phyloP scores from a whole-genome alignment of 441 rosid species.

The Croton laevigatus region DNA sequence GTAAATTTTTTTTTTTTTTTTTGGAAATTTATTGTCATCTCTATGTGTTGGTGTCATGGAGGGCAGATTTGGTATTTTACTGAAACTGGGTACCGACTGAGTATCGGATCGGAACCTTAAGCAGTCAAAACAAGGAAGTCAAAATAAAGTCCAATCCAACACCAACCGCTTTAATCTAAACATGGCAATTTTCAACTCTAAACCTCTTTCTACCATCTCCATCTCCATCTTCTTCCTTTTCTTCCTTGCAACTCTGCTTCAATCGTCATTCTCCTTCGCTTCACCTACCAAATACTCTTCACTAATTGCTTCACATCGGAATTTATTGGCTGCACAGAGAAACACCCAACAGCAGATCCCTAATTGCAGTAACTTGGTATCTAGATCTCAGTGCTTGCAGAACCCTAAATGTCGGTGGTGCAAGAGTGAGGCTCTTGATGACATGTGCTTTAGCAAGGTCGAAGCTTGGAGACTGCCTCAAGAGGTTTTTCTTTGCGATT shows the following conservation, averaged over 20 bases:
- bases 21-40: no score
- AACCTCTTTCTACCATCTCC: not conserved
- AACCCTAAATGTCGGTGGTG: conserved; percentile 80
- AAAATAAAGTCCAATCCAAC: not conserved
- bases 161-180: not conserved
- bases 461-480: conserved; percentile 77
- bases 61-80: not conserved
- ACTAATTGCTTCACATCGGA: conserved; percentile 30
- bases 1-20: no score
- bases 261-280: conserved; percentile 8
- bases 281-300: not conserved
- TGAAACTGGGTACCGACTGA: not conserved
- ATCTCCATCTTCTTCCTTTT: not conserved
- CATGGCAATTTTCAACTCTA: conserved; percentile 8
- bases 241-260: conserved; percentile 11
- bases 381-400: conserved; percentile 60
- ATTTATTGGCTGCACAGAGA: conserved; percentile 33
- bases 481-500: conserved; percentile 66
- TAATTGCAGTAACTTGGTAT: conserved; percentile 50
- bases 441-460: conserved; percentile 61
- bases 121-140: not conserved
- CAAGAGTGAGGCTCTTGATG: conserved; percentile 71
- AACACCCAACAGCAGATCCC: conserved; percentile 36
- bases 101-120: not conserved
- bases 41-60: no score